phyloP scores from a whole-genome alignment of 139 green algal species.

The Eudorina sp. region DNA sequence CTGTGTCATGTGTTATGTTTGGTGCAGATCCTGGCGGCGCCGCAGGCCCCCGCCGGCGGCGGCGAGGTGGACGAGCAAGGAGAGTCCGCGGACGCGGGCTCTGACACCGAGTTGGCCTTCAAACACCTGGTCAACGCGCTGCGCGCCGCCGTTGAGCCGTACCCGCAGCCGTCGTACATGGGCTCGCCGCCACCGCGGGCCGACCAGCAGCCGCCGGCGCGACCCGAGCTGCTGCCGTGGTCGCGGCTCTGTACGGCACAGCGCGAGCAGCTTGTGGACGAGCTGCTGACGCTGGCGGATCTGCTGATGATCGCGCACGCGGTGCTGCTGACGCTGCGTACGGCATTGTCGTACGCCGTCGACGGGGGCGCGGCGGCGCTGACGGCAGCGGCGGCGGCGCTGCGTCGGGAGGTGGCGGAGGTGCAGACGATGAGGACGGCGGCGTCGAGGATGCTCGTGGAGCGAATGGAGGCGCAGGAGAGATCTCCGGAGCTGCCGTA shows the following conservation, averaged over 20 bases:
- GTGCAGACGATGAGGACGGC: constrained; percentile 19
- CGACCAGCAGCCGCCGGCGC: not conserved
- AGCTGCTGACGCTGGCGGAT: constrained; percentile 31
- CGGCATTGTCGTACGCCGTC: constrained; percentile 20
- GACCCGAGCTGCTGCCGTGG: not conserved
- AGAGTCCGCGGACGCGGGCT: not conserved
- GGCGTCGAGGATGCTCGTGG: constrained; percentile 8
- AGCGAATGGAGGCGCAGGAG: constrained; percentile 39
- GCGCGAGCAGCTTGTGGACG: constrained; percentile 30
- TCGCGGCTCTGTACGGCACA: not conserved
- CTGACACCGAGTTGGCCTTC: constrained; percentile 10
- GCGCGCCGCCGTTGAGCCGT: not conserved
- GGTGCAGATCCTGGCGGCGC: constrained; percentile 2
- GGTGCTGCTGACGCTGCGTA: constrained; percentile 31
- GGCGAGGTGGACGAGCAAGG: not conserved
- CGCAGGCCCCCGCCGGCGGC: not conserved
- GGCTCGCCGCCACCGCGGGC: not conserved
- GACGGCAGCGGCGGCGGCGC: constrained; percentile 14
- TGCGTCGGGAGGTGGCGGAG: constrained; percentile 43
- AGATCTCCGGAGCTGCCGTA: not conserved
- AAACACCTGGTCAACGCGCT: constrained; percentile 29
- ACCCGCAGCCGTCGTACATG: not conserved
- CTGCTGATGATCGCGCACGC: constrained; percentile 28
- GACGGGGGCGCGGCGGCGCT: not conserved
- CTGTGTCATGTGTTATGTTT: too few relatives aligned